phyloP scores from a whole-genome alignment of 1,139 yeast species.

The Nadsonia commutata region DNA sequence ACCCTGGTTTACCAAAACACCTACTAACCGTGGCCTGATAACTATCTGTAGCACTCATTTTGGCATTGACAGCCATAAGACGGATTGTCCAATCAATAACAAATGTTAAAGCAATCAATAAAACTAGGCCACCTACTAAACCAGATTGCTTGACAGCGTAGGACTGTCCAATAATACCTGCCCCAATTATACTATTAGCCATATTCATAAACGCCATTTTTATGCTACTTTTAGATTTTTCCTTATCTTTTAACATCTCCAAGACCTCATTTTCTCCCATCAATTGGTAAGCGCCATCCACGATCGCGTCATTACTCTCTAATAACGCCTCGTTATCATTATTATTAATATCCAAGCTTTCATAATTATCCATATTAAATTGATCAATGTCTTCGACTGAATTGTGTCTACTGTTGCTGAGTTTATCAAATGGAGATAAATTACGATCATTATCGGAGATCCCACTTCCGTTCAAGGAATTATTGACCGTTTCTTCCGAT shows the following conservation, averaged over 20 bases:
- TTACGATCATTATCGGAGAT: too few relatives aligned
- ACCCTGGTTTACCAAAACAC: slow-evolving; percentile 67
- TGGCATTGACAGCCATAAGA: slow-evolving; percentile 71
- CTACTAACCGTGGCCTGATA: slow-evolving; percentile 77
- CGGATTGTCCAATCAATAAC: slow-evolving; percentile 78
- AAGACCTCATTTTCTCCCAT: slow-evolving; percentile 16
- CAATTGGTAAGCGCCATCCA: slow-evolving; percentile 2
- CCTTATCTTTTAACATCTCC: slow-evolving; percentile 19
- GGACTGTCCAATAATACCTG: slow-evolving; percentile 91
- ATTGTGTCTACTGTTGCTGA: too few relatives aligned
- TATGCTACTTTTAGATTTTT: slow-evolving; percentile 33
- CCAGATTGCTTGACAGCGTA: slow-evolving; percentile 78
- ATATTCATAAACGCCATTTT: slow-evolving; percentile 91
- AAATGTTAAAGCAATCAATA: slow-evolving; percentile 44
- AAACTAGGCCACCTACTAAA: slow-evolving; percentile 53
- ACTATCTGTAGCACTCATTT: slow-evolving; percentile 56
- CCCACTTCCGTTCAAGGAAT: too few relatives aligned
- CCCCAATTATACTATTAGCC: slow-evolving; percentile 87
- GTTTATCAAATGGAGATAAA: too few relatives aligned
- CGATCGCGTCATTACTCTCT: neutral
- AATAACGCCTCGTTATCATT: neutral
- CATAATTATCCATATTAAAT: neutral
- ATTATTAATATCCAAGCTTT: too few relatives aligned
- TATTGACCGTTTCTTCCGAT: too few relatives aligned
- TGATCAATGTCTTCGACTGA: slow-evolving; percentile 1